phyloP scores from a whole-genome alignment of 768 basidiomycete species.

The Hemileccinum rubropunctum region DNA sequence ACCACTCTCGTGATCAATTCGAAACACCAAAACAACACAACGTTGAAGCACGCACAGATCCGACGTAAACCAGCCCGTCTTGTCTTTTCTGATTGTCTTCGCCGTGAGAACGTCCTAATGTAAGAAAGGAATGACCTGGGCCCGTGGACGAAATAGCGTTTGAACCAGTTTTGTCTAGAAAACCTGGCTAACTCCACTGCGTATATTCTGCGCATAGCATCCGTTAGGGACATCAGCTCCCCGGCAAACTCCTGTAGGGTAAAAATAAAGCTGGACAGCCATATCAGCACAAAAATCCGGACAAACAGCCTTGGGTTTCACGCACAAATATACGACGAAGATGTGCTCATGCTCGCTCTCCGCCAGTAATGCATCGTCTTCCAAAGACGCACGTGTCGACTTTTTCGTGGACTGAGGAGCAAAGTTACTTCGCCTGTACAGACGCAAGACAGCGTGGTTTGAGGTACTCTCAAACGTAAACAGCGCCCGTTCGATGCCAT shows the following conservation, averaged over 20 bases:
- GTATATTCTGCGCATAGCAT: slow-evolving; percentile 80
- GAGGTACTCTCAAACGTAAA: slow-evolving; percentile 78
- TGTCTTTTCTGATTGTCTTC: slow-evolving; percentile 11
- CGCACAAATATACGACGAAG: slow-evolving; percentile 91
- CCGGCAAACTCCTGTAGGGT: slow-evolving; percentile 91
- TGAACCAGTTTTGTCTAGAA: slow-evolving; percentile 38
- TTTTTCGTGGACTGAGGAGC: slow-evolving; percentile 10
- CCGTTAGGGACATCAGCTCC: slow-evolving; percentile 78
- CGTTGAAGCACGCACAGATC: slow-evolving; percentile 36
- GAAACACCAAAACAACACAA: background rate
- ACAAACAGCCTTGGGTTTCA: slow-evolving; percentile 9
- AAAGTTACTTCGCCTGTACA: slow-evolving; percentile 58
- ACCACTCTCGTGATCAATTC: slow-evolving; percentile 1
- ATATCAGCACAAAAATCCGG: slow-evolving; percentile 7
- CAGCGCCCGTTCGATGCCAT: slow-evolving; percentile 66
- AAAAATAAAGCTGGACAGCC: slow-evolving; percentile 80
- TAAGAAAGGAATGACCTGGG: slow-evolving; percentile 22
- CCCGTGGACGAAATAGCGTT: slow-evolving; percentile 30
- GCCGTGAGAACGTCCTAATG: slow-evolving; percentile 17
- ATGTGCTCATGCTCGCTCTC: slow-evolving; percentile 75
- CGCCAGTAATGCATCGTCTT: slow-evolving; percentile 37
- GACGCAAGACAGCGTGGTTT: slow-evolving; percentile 75
- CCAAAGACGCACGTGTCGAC: slow-evolving; percentile 14
- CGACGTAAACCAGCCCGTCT: slow-evolving; percentile 28
- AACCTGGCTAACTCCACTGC: slow-evolving; percentile 54